Evolutionary conservation across 2,329 filamentous ascomycete species (phyloP), one percentile per base, ranked within the genome.

Genomic region (Sporothrix sp.): DNA sequence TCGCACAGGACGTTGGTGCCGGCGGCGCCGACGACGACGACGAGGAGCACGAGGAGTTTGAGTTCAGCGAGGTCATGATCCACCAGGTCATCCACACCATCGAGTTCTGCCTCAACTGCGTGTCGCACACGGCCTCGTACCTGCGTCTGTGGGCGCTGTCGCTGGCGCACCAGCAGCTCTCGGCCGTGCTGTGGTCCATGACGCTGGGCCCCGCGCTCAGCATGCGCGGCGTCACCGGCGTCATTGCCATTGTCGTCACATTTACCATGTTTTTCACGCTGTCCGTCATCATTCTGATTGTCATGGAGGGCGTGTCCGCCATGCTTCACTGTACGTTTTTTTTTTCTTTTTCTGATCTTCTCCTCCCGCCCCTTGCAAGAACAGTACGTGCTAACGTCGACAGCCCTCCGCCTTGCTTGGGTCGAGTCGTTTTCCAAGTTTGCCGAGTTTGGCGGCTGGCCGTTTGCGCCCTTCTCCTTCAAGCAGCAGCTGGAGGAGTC

Each of bases 11-110:
- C 63, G 80, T 94, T 58, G 48, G 39, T 44, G 48, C 35, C 16
- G 49, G 82, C 28, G 77, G 76, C 38, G 50, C 32, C 51, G 44
- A 28, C 39, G 45, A 28, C 43, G 54, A 52, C 21, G 54, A 53
- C 53, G 87, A 87, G 44, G 90, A 90, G 59, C 87, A 96, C 60
- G 90, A 93, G 62, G 93, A 98, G 64, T 98, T 98, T 66, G 93
- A 98, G 61, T 98, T 98, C 66, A 81, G 85, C 54, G 93, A 98
- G 67, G 79, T 89, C 57, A 96, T 98, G 89, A 98, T 98, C 63
- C 93, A 98, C 70, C 93, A 98, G 68, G 81, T 96, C 65, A 98
- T 98, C 63, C 94, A 97, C 72, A 97, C 91, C 16, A 97, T 97
- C 62, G 88, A 98, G 76, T 98, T 98, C 74, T 98, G 93, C 66